Base-by-base conservation (phyloP, 2,329 filamentous ascomycete genomes). In the Fusarium abutilonis region DNA sequence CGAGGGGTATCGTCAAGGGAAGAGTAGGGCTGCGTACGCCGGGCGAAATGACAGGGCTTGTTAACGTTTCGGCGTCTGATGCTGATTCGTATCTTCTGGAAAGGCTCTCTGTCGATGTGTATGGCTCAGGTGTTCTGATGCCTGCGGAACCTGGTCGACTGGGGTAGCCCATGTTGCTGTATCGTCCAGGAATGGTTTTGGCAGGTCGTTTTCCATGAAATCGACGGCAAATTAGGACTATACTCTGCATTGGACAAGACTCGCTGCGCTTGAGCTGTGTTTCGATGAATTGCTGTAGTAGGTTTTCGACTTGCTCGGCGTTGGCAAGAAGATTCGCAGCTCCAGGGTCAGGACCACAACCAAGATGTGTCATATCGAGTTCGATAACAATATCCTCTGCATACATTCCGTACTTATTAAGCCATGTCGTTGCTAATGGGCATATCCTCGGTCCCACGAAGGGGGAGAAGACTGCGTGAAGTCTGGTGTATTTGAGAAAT, bases 381-480 rank as follows among this genome's bases (percentile, higher is more conserved):
- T 81, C 79, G 9, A 81, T 44, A 2, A 72, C 71, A 19, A 81
- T 61, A 23, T 71, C 69, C 14, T 66, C 72, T 63, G 80, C 76
- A 31, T 76, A 74, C 2, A 64, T 48, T 1, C 72, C 73, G 43
- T 79, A 79, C 8, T 49, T 64, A 28, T 72, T 70, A 23, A 78
- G 60, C 73, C 74, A 79, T 4, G 60, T 51, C 0, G 73, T 75
- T 1, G 74, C 75, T 0, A 78, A 70, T 0, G 77, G 76, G 31
- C 73, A 75, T 2, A 76, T 61, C 6, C 52, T 51, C 0, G 63
- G 60, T 2, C 69, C 71, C 4, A 76, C 72, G 40, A 74, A 78
- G 1, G 78, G 77, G 0, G 77, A 77, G 15, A 76, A 73, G 1
- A 76, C 72, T 19, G 75, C 68, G 51, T 81, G 79, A 21, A 81